These are phyloP conservation scores for Pseudozyma tsukubaensis DNA, from an alignment of 1,284 basidiomycete genomes.

Conservation along the genomic window DNA sequence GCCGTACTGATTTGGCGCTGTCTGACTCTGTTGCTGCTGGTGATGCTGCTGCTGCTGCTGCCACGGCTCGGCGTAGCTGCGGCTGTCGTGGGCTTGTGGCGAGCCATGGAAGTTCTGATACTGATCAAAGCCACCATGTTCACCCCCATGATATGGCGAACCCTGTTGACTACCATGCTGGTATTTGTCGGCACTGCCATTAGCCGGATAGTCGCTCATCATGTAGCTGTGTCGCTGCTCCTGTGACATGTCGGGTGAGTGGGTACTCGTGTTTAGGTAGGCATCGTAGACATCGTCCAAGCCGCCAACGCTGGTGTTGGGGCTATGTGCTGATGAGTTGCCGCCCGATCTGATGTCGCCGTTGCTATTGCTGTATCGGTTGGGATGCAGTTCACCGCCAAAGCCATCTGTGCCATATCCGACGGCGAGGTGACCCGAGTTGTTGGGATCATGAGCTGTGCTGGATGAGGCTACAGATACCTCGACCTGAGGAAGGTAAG, in stretches of 20 bases:
- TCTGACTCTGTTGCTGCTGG: background rate
- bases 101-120: constrained; percentile 5
- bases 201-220: constrained; percentile 38
- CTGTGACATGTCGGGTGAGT: constrained; percentile 29
- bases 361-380: constrained; percentile 30
- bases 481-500: constrained; percentile 14
- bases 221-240: constrained; percentile 49
- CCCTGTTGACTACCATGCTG: constrained; percentile 5
- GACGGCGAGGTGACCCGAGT: constrained; percentile 14
- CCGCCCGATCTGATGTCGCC: constrained; percentile 21
- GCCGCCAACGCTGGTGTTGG: constrained; percentile 19
- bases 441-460: constrained; percentile 11
- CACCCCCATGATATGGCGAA: constrained; percentile 1
- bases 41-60: constrained; percentile 4
- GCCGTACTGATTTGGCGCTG: background rate
- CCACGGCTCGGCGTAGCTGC: constrained; percentile 13
- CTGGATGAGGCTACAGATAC: constrained; percentile 20
- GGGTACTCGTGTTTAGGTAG: constrained; percentile 34
- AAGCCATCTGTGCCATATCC: constrained; percentile 44
- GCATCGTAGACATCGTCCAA: constrained; percentile 53
- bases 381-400: constrained; percentile 32
- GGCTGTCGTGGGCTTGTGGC: constrained; percentile 8
- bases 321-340: constrained; percentile 27
- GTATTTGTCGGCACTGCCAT: background rate
- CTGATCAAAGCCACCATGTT: constrained; percentile 7